Percentiles rank a stretch among this genome's conserved stretches.
phyloP scores from a whole-genome alignment of 345 rosid species.

The Gossypium thurberi region DNA sequence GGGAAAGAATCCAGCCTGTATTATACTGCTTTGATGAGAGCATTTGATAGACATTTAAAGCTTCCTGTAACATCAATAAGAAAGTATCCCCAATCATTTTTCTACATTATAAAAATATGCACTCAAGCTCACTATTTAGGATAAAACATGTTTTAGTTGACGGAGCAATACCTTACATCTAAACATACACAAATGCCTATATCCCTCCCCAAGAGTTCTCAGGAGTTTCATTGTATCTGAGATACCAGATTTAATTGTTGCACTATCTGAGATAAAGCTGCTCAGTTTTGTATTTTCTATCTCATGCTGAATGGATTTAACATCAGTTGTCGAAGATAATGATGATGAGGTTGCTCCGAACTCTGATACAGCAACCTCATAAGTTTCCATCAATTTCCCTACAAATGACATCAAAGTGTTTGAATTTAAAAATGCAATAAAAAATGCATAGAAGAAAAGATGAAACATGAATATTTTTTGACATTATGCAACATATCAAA shows the following conservation, averaged over 20 bases:
- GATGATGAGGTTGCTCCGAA: slow-evolving; percentile 21
- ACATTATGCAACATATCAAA: neutral
- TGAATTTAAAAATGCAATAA: neutral
- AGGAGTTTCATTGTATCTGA: slow-evolving; percentile 62
- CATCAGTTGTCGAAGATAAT: slow-evolving; percentile 19
- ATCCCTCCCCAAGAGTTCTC: slow-evolving; percentile 72
- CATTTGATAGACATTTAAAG: slow-evolving; percentile 54
- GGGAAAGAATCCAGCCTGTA: slow-evolving; percentile 48
- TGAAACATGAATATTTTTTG: neutral
- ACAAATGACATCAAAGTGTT: neutral
- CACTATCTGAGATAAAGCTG: slow-evolving; percentile 19
- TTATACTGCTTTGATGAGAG: slow-evolving; percentile 76
- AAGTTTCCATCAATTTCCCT: slow-evolving; percentile 13
- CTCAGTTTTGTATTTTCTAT: slow-evolving; percentile 20
- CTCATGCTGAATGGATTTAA: slow-evolving; percentile 25
- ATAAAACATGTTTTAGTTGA: neutral
- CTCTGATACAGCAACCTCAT: slow-evolving; percentile 12
- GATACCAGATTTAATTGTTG: slow-evolving; percentile 49
- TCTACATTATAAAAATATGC: neutral
- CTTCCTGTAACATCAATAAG: slow-evolving; percentile 51
- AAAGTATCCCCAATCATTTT: neutral
- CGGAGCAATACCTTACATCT: slow-evolving; percentile 59
- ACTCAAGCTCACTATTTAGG: slow-evolving; percentile 7
- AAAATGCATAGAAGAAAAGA: neutral
- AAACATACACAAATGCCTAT: slow-evolving; percentile 61